Percentiles rank a stretch among this genome's conserved stretches.
Conservation (phyloP, 2,329 filamentous ascomycete genomes). For the Neonectria neomacrospora region DNA sequence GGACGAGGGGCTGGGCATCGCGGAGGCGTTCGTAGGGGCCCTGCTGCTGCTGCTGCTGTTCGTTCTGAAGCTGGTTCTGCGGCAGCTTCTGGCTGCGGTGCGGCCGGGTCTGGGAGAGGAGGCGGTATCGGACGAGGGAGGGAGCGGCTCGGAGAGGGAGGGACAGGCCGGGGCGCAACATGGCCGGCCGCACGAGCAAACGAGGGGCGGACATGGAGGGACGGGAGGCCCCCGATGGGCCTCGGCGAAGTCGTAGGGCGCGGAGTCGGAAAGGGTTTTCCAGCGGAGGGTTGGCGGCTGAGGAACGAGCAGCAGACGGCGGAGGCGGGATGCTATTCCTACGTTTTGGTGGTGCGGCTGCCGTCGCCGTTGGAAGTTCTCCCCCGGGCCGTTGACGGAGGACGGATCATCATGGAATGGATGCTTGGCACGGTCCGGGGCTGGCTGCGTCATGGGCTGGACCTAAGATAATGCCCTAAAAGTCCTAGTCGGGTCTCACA, state of each 20-base stretch:
- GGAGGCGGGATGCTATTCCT: neutral
- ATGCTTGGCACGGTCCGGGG: neutral
- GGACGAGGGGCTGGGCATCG: constrained; percentile 48
- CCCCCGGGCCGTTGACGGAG: neutral
- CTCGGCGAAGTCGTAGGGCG: neutral
- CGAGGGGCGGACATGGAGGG: constrained; percentile 33
- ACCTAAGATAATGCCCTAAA: no score
- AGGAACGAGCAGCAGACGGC: neutral
- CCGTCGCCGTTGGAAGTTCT: neutral
- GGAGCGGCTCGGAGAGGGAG: constrained; percentile 8
- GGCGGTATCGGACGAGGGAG: constrained; percentile 27
- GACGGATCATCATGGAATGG: neutral
- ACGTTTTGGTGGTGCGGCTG: constrained; percentile 1
- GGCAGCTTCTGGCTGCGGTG: constrained; percentile 12
- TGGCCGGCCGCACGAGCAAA: constrained; percentile 14
- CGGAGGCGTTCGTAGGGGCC: constrained; percentile 44
- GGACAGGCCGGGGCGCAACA: constrained; percentile 7
- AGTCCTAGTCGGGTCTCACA: neutral
- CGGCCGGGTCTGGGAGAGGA: constrained; percentile 39
- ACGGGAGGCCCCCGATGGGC: constrained; percentile 19
- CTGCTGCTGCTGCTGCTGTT: constrained; percentile 32
- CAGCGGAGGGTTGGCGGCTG: neutral
- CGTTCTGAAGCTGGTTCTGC: neutral
- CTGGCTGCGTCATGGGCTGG: constrained; percentile 6
- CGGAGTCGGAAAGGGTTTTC: neutral